A percentile compares a stretch with the other conserved stretches of the same genome.
These are phyloP conservation scores for Gossypium laxum DNA, from an alignment of 441 rosid species.

Conservation along the genomic window DNA sequence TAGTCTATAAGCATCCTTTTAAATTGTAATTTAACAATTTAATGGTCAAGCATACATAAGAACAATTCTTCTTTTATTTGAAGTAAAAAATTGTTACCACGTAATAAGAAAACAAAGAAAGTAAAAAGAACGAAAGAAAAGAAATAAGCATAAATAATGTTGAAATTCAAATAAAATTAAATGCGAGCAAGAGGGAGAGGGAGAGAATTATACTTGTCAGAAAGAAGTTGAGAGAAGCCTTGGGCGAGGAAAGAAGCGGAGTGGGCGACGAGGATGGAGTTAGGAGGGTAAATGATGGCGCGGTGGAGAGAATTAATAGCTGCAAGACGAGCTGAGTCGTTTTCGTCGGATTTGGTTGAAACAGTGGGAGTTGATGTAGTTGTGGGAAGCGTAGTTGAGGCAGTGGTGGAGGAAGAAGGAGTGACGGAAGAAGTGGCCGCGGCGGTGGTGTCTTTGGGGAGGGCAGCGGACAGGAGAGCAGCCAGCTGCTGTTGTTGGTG, in stretches of 20 bases:
- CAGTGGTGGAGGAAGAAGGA: slow-evolving; percentile 23
- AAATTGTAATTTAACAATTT: neutral
- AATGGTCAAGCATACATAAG: neutral
- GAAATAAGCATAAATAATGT: neutral
- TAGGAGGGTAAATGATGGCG: slow-evolving; percentile 72
- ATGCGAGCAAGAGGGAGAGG: neutral
- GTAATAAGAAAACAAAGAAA: no score
- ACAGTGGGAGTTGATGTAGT: slow-evolving; percentile 9
- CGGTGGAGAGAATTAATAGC: slow-evolving; percentile 81
- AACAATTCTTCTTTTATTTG: neutral
- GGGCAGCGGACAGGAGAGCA: slow-evolving; percentile 67
- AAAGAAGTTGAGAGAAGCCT: slow-evolving; percentile 75
- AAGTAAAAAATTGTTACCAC: neutral
- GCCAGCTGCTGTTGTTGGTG: slow-evolving; percentile 70
- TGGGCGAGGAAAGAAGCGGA: slow-evolving; percentile 78
- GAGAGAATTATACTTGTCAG: slow-evolving; percentile 49
- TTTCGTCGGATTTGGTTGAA: slow-evolving; percentile 30
- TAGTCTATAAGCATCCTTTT: neutral
- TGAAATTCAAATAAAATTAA: slow-evolving; percentile 4
- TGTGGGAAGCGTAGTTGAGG: slow-evolving; percentile 19
- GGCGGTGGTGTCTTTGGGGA: slow-evolving; percentile 45
- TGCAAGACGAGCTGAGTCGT: slow-evolving; percentile 55
- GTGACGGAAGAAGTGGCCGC: slow-evolving; percentile 20
- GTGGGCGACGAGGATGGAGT: slow-evolving; percentile 72
- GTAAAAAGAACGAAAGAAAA: no score